Percentiles rank a stretch among this genome's conserved stretches.
Conservation (phyloP, 1,139 yeast genomes). For the Hyphopichia burtonii region DNA sequence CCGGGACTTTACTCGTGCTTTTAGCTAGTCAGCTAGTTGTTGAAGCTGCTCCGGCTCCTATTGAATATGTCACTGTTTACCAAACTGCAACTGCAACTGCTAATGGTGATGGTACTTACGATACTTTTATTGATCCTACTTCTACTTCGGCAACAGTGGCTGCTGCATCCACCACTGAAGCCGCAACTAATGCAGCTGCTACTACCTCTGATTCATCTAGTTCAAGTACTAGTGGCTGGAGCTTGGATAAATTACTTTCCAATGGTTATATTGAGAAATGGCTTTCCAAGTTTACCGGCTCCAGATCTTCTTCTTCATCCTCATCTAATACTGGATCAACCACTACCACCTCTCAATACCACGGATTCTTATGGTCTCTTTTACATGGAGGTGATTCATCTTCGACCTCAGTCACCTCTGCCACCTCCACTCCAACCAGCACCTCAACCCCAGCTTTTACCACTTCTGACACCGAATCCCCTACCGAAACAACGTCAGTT, state of each 20-base stretch:
- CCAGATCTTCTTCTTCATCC: not conserved
- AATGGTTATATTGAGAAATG: not conserved
- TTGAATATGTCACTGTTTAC: slow-evolving; percentile 22
- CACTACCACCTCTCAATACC: not conserved
- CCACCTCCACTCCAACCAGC: slow-evolving; percentile 6
- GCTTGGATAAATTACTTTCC: not conserved
- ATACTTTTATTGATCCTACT: slow-evolving; percentile 8
- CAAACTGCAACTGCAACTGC: slow-evolving; percentile 21
- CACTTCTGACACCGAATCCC: slow-evolving; percentile 2
- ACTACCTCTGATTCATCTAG: slow-evolving; percentile 6
- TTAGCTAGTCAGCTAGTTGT: slow-evolving; percentile 7
- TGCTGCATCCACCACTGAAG: slow-evolving; percentile 9
- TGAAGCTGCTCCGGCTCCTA: slow-evolving; percentile 27
- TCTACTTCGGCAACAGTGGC: slow-evolving; percentile 9
- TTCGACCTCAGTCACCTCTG: slow-evolving; percentile 9
- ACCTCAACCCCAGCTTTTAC: slow-evolving; percentile 7
- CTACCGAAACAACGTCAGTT: slow-evolving; percentile 5
- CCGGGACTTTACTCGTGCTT: slow-evolving; percentile 4
- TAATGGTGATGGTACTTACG: slow-evolving; percentile 8
- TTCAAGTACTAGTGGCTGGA: not conserved
- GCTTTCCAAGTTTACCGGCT: not conserved
- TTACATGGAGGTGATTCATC: slow-evolving; percentile 1
- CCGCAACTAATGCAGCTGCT: slow-evolving; percentile 10
- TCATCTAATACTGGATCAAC: slow-evolving; percentile 3
- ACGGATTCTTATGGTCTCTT: slow-evolving; percentile 4